A percentile compares a stretch with the other conserved stretches of the same genome.
phyloP scores from a whole-genome alignment of 2,329 filamentous ascomycete genomes.

The Scorias spongiosa region DNA sequence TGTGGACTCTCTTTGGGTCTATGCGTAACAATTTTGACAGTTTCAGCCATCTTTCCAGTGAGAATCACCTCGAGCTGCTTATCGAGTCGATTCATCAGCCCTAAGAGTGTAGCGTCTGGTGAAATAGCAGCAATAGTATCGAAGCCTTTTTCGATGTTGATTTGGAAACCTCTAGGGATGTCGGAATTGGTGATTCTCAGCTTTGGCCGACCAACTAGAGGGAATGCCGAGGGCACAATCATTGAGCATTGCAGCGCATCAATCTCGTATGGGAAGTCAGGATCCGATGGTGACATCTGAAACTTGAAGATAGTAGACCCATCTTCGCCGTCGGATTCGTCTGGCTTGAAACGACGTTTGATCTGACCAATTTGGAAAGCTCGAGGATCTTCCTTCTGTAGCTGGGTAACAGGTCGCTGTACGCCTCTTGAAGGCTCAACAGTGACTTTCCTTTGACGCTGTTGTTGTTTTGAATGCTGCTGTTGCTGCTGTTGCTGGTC shows the following conservation, averaged over 20 bases:
- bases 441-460: slow-evolving; percentile 17
- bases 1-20: slow-evolving; percentile 1
- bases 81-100: slow-evolving; percentile 54
- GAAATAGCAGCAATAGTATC: slow-evolving; percentile 43
- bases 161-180: slow-evolving; percentile 55
- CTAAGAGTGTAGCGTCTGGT: slow-evolving; percentile 45
- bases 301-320: slow-evolving; percentile 44
- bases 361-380: slow-evolving; percentile 63
- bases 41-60: slow-evolving; percentile 55
- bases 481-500: too few relatives aligned
- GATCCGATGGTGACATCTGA: slow-evolving; percentile 57
- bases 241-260: slow-evolving; percentile 52
- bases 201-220: slow-evolving; percentile 36
- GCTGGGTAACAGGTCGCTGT: slow-evolving; percentile 48
- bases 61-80: slow-evolving; percentile 56
- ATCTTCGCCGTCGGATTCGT: slow-evolving; percentile 31
- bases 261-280: slow-evolving; percentile 70
- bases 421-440: slow-evolving; percentile 37
- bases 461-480: slow-evolving; percentile 1
- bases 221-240: slow-evolving; percentile 49
- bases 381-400: slow-evolving; percentile 51
- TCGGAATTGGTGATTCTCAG: slow-evolving; percentile 53
- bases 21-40: slow-evolving; percentile 53
- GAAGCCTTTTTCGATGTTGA: slow-evolving; percentile 66
- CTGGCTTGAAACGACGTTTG: slow-evolving; percentile 46